Evolutionary conservation across 768 basidiomycete species (phyloP), one percentile per base, ranked within the genome.

Genomic region (Sarcodon aspratus): DNA sequence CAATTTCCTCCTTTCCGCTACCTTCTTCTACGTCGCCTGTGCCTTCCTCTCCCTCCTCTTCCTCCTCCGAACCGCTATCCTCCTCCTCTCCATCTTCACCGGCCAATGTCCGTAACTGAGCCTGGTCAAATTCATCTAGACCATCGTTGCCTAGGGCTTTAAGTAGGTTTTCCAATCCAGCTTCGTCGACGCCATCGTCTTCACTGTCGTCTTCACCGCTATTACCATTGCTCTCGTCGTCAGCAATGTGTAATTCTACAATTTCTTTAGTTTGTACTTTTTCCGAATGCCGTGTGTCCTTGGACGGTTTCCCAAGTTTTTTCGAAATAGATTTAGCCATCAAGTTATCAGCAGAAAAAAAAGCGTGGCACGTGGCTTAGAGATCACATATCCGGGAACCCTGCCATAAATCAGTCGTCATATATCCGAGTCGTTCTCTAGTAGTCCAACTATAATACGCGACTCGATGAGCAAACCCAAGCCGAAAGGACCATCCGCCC

Each of bases 11-110:
- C 12, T 13, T 62, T 6, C 56, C 61, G 1, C 55, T 59, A 1
- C 42, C 61, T 52, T 53, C 57, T 13, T 61, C 63, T 6, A 59
- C 62, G 7, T 70, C 71, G 13, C 71, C 68, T 11, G 69, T 63
- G 10, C 63, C 63, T 33, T 68, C 69, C 12, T 69, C 66, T 6
- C 70, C 63, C 4, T 63, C 61, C 8, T 49, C 54, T n/a, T 51
- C 63, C 11, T 43, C 53, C 15, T 33, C 55, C 10, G 21, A 45
- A 9, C 44, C 52, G 13, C 63, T 60, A 2, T 60, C 63, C 9
- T 52, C 63, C 0, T 62, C 64, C 2, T 57, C 63, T 32, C 54
- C 61, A 3, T 56, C 52, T 0, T 45, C 55, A 7, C 40, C 40
- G 5, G 40, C 40, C 40, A 42, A 42, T 15, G 40, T 11, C 15